Conservation (phyloP, 2,329 filamentous ascomycete genomes). For the Cladosporium sp. region DNA sequence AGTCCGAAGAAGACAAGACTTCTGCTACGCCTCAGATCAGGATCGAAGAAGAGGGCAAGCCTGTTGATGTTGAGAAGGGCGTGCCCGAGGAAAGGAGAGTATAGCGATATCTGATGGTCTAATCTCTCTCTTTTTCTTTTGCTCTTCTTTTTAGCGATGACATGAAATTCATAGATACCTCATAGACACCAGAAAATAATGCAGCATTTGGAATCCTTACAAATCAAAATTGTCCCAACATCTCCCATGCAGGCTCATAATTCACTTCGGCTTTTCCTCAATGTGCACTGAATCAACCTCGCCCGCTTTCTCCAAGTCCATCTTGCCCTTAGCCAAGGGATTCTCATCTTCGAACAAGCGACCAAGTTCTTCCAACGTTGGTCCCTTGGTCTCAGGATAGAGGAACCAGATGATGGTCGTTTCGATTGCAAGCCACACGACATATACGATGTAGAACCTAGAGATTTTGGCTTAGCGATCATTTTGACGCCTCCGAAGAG, state of each 20-base stretch:
- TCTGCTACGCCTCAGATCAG: background rate
- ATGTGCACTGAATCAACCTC: background rate
- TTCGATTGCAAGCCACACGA: slow-evolving; percentile 17
- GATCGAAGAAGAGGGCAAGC: slow-evolving; percentile 3
- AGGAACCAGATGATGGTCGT: slow-evolving; percentile 49
- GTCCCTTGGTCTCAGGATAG: slow-evolving; percentile 66
- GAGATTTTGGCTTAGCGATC: background rate
- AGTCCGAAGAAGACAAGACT: background rate
- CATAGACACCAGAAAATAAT: background rate
- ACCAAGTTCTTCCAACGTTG: slow-evolving; percentile 71
- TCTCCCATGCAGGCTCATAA: no score
- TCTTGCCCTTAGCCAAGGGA: background rate
- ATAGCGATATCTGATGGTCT: background rate
- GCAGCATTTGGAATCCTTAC: background rate
- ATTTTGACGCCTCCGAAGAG: background rate
- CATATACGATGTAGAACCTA: slow-evolving; percentile 15
- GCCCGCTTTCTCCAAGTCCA: background rate
- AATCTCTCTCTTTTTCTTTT: background rate
- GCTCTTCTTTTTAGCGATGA: background rate
- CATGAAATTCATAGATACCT: background rate
- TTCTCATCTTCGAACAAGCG: slow-evolving; percentile 53
- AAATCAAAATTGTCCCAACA: no score
- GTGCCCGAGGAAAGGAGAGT: background rate
- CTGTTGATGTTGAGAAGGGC: slow-evolving; percentile 9
- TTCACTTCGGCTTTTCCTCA: background rate